Percentiles rank a stretch among this genome's conserved stretches.
Evolutionary conservation across 257 asterid genomes (phyloP).

Genomic region (Penstemon barbatus): DNA sequence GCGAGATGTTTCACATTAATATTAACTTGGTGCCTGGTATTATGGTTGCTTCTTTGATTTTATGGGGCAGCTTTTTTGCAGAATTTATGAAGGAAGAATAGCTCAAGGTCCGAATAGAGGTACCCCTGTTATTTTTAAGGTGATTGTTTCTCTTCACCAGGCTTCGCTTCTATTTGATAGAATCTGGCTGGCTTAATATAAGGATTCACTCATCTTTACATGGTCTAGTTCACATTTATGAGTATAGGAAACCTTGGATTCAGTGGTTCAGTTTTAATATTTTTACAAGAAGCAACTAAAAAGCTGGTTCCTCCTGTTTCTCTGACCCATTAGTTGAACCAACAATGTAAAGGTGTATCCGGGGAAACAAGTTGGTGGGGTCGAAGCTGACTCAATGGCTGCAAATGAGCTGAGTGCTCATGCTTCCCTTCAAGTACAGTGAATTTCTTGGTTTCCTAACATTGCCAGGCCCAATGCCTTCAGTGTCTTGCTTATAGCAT

Average conservation of each 20-base stretch:
- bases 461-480: constrained; percentile 1
- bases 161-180: not conserved
- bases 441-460: constrained; percentile 6
- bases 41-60: constrained; percentile 47
- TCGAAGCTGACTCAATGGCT: constrained; percentile 89
- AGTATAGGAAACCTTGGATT: not conserved
- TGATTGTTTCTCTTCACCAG: constrained; percentile 31
- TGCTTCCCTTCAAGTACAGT: constrained; percentile 75
- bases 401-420: constrained; percentile 91
- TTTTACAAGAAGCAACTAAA: not conserved
- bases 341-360: constrained; percentile 76
- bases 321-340: constrained; percentile 10
- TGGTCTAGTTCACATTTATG: not conserved
- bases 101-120: constrained; percentile 82
- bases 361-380: constrained; percentile 89
- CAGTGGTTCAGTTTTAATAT: not conserved
- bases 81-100: constrained; percentile 94
- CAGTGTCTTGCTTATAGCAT: constrained; percentile 8
- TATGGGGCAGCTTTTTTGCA: constrained; percentile 63
- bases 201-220: not conserved
- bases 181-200: not conserved
- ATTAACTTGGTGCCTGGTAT: constrained; percentile 2
- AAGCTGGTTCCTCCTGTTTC: constrained; percentile 14
- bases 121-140: constrained; percentile 83
- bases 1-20: no score